Percentiles rank a stretch among this genome's conserved stretches.
Conservation (phyloP, 2,329 filamentous ascomycete species). For the Xylariaceae sp. region DNA sequence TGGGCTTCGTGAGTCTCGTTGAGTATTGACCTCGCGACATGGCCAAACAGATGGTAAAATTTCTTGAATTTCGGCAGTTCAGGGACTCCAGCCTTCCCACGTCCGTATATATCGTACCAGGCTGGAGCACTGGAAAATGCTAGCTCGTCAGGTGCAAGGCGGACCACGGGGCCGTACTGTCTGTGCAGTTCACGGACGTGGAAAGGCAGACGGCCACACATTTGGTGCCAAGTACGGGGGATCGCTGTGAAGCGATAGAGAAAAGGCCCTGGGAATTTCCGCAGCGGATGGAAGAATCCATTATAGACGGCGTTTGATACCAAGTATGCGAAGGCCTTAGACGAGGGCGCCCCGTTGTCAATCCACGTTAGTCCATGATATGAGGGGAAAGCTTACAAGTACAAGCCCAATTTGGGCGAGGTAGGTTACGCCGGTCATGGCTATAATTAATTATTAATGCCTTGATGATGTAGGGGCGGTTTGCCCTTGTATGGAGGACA, state of each 20-base stretch:
- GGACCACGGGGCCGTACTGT: conserved; percentile 40
- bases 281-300: conserved; percentile 30
- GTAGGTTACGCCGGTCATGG: neutral
- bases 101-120: conserved; percentile 40
- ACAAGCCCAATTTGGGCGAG: neutral
- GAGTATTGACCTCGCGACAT: conserved; percentile 30
- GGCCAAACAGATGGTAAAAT: conserved; percentile 27
- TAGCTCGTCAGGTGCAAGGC: conserved; percentile 40
- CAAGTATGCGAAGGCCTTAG: conserved; percentile 10
- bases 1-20: conserved; percentile 34
- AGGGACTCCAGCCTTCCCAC: conserved; percentile 26
- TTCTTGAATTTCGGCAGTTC: conserved; percentile 31
- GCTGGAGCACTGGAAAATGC: conserved; percentile 37
- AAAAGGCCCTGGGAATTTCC: conserved; percentile 29
- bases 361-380: neutral
- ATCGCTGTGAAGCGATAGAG: conserved; percentile 23
- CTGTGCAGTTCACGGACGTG: conserved; percentile 29
- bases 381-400: neutral
- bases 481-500: too few relatives aligned
- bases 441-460: too few relatives aligned
- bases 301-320: conserved; percentile 14
- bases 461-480: too few relatives aligned
- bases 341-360: neutral
- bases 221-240: conserved; percentile 19
- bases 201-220: conserved; percentile 22